phyloP scores from a whole-genome alignment of 805 yeast species.

The Sugiyamaella lignohabitans region DNA sequence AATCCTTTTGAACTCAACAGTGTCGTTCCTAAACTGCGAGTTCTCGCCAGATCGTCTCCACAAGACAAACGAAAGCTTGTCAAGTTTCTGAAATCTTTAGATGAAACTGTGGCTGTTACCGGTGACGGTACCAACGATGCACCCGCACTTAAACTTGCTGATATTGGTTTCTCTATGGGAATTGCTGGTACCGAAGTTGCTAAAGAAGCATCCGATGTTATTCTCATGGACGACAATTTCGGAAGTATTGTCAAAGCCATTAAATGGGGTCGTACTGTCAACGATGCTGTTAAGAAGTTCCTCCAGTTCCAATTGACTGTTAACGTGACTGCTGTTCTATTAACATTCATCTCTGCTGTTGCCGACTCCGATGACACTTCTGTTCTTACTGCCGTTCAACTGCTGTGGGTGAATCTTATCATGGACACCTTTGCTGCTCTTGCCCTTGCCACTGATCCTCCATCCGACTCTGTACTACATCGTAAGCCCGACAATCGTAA shows the following conservation, averaged over 20 bases:
- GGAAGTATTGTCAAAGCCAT: constrained; percentile 92
- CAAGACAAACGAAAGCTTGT: constrained; percentile 90
- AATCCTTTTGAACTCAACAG: constrained; percentile 46
- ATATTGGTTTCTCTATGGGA: constrained; percentile 98
- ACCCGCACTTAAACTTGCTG: constrained; percentile 92
- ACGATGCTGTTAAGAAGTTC: constrained; percentile 88
- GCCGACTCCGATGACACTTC: constrained; percentile 72
- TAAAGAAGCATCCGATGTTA: constrained; percentile 91
- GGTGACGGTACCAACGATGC: constrained; percentile 99
- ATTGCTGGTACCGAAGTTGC: constrained; percentile 98
- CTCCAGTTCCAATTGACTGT: constrained; percentile 96
- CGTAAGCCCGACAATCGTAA: constrained; percentile 79
- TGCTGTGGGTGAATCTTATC: constrained; percentile 93
- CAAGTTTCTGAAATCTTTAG: constrained; percentile 65
- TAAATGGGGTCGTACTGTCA: constrained; percentile 97
- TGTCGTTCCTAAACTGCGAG: constrained; percentile 69
- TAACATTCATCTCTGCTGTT: constrained; percentile 91
- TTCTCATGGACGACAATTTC: constrained; percentile 90
- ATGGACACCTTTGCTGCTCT: constrained; percentile 98
- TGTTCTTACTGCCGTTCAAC: constrained; percentile 93
- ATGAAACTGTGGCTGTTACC: constrained; percentile 96
- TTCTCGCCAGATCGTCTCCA: constrained; percentile 91
- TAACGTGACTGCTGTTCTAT: constrained; percentile 89
- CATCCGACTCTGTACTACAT: constrained; percentile 72
- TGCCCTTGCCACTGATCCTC: constrained; percentile 96